These are phyloP conservation scores for Venturia nashicola DNA, from an alignment of 2,329 filamentous ascomycete species.

Conservation along the genomic window DNA sequence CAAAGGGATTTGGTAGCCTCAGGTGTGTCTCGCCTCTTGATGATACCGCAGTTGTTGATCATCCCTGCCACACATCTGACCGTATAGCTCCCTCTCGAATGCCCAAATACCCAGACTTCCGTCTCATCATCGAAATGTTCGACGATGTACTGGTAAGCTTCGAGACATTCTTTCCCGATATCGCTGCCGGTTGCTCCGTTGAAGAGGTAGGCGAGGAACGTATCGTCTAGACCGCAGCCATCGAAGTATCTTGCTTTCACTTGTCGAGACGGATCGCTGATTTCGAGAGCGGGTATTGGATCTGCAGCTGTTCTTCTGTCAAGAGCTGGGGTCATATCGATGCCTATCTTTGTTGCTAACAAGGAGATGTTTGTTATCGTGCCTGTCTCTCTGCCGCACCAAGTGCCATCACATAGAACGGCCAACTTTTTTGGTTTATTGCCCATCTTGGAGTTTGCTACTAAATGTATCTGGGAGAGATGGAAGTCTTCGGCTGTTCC, in stretches of 20 bases:
- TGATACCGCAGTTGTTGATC: slow-evolving; percentile 15
- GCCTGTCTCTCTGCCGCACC: slow-evolving; percentile 22
- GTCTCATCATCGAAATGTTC: slow-evolving; percentile 17
- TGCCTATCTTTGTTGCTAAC: slow-evolving; percentile 21
- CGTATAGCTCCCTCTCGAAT: slow-evolving; percentile 32
- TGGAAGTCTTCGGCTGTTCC: not conserved
- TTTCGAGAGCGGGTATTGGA: slow-evolving; percentile 12
- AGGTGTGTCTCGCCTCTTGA: slow-evolving; percentile 10
- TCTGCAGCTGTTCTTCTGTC: slow-evolving; percentile 1
- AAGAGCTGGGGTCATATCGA: slow-evolving; percentile 13
- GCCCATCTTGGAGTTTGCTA: not conserved
- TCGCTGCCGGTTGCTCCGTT: slow-evolving; percentile 23
- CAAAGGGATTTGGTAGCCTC: slow-evolving; percentile 10
- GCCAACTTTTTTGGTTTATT: not conserved
- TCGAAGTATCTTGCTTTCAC: slow-evolving; percentile 25
- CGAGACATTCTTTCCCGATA: slow-evolving; percentile 23
- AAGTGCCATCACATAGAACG: slow-evolving; percentile 11
- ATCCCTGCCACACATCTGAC: slow-evolving; percentile 15
- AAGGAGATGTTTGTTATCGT: slow-evolving; percentile 22
- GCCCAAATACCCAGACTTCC: slow-evolving; percentile 20
- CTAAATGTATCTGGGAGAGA: not conserved
- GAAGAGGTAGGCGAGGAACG: slow-evolving; percentile 24
- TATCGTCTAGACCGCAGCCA: slow-evolving; percentile 23
- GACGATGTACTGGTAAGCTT: slow-evolving; percentile 24
- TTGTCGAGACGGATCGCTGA: slow-evolving; percentile 14